Evolutionary conservation across 2,329 filamentous ascomycete genomes (phyloP).

Genomic region (Daldinia sp.): DNA sequence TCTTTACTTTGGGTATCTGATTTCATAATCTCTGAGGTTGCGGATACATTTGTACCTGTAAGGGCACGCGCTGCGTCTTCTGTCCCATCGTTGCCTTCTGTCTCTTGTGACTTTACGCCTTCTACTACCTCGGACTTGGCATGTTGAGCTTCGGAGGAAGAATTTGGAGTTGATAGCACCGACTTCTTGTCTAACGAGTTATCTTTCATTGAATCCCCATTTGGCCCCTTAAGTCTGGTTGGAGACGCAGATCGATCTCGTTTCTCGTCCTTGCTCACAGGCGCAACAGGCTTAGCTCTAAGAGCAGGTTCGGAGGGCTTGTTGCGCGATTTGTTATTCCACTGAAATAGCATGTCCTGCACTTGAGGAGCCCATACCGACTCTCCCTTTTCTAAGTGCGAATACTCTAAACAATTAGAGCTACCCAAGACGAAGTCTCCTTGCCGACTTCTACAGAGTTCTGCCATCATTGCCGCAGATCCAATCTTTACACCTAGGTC

Average conservation of each 20-base stretch:
- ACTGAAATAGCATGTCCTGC: conserved; percentile 56
- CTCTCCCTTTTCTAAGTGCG: conserved; percentile 78
- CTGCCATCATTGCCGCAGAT: conserved; percentile 86
- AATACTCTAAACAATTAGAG: conserved; percentile 78
- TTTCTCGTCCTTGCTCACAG: neutral
- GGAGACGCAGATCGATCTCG: neutral
- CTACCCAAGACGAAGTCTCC: conserved; percentile 78
- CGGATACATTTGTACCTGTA: neutral
- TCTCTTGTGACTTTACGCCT: conserved; percentile 1
- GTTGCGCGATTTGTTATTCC: conserved; percentile 45
- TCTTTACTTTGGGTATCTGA: conserved; percentile 28
- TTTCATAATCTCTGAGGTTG: conserved; percentile 25
- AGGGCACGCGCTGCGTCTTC: neutral
- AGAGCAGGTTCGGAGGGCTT: conserved; percentile 15
- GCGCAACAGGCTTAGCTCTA: conserved; percentile 29
- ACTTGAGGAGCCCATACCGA: conserved; percentile 84
- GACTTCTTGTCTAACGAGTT: neutral
- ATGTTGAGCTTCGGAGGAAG: conserved; percentile 22
- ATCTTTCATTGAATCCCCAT: neutral
- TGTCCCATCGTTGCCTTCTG: neutral
- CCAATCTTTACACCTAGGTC: conserved; percentile 85
- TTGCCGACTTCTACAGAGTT: conserved; percentile 82
- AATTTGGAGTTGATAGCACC: conserved; percentile 14
- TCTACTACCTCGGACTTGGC: conserved; percentile 3
- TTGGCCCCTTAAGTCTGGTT: neutral